Evolutionary conservation across 73 alveolate species (phyloP), one percentile per base, ranked within the genome.

Genomic region (Paramecium biaurelia): DNA sequence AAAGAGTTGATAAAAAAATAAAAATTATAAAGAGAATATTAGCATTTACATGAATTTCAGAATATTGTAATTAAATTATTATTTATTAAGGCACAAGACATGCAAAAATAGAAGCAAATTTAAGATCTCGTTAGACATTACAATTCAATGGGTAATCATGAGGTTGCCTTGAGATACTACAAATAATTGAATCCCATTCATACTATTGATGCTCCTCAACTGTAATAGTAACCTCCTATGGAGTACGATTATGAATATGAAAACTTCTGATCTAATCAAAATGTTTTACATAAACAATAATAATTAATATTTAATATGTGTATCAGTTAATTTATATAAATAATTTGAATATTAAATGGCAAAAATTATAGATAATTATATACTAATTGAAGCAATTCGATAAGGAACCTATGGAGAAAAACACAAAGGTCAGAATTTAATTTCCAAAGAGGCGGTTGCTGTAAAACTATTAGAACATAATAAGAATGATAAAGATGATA

Each of bases 401-500:
- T 57, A 70, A 49, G 94, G 92, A 18, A 89, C 85, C 9, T 89
- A 32, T 89, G 92, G 92, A 26, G 92, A 89, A 24, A 89, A 70
- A 7, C 94, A 89, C 76, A 70, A 89, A 89, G 92, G 94, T 70
- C 43, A 90, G 18, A 88, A 88, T 45, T 43, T 89, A 21, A 70
- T 89, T 43, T 89, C 94, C 0, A 89, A 89, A 70, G 93, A 88
- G 43, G 93, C 93, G 15, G 93, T 88, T 24, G 94, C 92, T 41
- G 92, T 89, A 89, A 89, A 56, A 89, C 92, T 24, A 70, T 89
- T 45, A 76, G 7, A 14, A 89, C 34, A 89, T 89, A 30, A 58
- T 89, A 38, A 57, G 94, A 18, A 89, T 89, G 94, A 89, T 89
- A 7, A 89, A 70, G 38, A 89, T 89, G 94, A 58, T 89, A 6